Conservation (phyloP, 176 grass and related monocot species). For the Aegilops longissima region DNA sequence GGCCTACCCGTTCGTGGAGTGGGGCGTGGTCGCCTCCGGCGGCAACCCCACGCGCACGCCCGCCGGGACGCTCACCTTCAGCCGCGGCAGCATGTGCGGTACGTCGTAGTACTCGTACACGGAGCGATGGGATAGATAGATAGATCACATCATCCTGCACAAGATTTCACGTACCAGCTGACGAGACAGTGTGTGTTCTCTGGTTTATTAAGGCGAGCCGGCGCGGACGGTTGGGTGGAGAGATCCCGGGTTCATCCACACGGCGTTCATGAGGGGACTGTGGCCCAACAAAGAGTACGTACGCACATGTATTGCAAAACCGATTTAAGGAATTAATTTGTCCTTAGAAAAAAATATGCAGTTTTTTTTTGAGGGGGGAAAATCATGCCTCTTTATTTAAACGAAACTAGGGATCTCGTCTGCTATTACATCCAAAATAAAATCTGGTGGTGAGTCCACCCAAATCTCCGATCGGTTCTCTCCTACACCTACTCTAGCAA, state of each 20-base stretch:
- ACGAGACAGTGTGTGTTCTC: not conserved
- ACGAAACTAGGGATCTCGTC: no score
- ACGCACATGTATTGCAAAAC: not conserved
- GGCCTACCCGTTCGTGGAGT: constrained; percentile 94
- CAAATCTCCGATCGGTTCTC: no score
- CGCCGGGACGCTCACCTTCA: constrained; percentile 83
- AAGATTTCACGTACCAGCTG: no score
- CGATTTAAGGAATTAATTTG: not conserved
- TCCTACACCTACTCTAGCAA: no score
- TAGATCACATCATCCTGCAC: no score
- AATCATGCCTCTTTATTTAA: no score
- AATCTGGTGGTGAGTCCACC: no score
- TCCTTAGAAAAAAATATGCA: no score
- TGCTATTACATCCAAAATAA: no score
- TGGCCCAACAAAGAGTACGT: constrained; percentile 86
- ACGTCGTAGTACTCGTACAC: not conserved
- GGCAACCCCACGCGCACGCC: constrained; percentile 31
- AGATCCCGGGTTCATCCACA: constrained; percentile 92
- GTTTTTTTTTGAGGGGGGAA: no score
- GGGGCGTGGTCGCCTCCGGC: constrained; percentile 39
- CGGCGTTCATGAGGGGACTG: constrained; percentile 65
- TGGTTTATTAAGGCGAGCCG: constrained; percentile 46
- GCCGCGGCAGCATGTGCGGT: constrained; percentile 76
- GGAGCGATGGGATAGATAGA: no score
- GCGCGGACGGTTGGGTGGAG: constrained; percentile 88